Conservation (phyloP, 371 early-diverging fungal species). For the Zychaea mexicana region DNA sequence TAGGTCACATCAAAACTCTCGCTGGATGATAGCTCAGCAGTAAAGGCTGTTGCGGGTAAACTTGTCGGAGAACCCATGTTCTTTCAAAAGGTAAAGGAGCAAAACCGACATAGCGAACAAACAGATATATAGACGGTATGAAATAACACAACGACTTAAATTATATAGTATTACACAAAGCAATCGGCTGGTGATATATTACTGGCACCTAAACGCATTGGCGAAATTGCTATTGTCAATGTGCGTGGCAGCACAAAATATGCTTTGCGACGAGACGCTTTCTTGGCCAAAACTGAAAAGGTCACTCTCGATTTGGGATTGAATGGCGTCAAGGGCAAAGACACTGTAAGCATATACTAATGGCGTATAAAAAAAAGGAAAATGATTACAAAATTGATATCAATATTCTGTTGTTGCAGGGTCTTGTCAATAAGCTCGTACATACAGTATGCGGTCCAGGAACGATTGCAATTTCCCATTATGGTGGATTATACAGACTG, state of each 20-base stretch:
- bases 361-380: too few relatives aligned
- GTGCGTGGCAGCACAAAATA: constrained; percentile 65
- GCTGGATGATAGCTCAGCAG: constrained; percentile 42
- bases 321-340: constrained; percentile 32
- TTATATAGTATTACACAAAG: constrained; percentile 60
- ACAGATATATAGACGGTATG: not conserved
- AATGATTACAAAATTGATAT: not conserved
- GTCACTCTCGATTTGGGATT: constrained; percentile 61
- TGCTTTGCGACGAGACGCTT: constrained; percentile 68
- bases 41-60: constrained; percentile 54
- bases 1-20: constrained; percentile 56
- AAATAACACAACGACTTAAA: not conserved
- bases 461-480: constrained; percentile 68
- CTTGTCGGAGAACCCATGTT: constrained; percentile 60
- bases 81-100: constrained; percentile 55
- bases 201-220: constrained; percentile 64
- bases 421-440: constrained; percentile 61
- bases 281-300: constrained; percentile 69
- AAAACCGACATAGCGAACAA: too few relatives aligned
- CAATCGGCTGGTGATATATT: constrained; percentile 66
- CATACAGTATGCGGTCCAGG: constrained; percentile 75
- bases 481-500: constrained; percentile 75
- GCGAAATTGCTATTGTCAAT: constrained; percentile 68
- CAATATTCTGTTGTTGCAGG: constrained; percentile 41
- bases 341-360: constrained; percentile 18